Evolutionary conservation across 2,329 filamentous ascomycete species (phyloP).

Genomic region (Aspergillus ochraceoroseus): DNA sequence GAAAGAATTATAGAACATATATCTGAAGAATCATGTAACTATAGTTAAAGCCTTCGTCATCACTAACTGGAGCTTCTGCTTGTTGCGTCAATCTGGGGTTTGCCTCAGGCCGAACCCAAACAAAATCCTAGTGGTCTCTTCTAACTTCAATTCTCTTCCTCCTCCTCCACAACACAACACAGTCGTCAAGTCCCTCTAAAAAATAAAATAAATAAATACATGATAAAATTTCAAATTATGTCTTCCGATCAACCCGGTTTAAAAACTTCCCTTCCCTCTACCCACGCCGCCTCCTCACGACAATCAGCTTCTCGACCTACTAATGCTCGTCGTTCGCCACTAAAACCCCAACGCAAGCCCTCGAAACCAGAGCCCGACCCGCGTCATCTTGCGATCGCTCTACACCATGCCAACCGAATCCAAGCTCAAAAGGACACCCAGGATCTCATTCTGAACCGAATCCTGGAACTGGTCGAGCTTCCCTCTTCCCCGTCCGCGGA

Average conservation of each 20-base stretch:
- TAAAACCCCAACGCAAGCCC: conserved; percentile 18
- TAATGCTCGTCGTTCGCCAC: conserved; percentile 28
- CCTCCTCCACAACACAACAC: not conserved
- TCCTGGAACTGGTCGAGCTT: conserved; percentile 65
- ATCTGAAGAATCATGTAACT: no score
- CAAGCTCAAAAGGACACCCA: conserved; percentile 78
- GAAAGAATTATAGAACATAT: no score
- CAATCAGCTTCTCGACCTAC: conserved; percentile 38
- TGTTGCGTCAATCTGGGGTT: conserved; percentile 15
- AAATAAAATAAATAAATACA: conserved; percentile 2
- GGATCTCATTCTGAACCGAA: conserved; percentile 63
- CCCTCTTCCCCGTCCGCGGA: conserved; percentile 52
- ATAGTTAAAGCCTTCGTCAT: no score
- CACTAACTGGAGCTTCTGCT: conserved; percentile 3
- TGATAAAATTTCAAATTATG: conserved; percentile 15
- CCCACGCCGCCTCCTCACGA: conserved; percentile 37
- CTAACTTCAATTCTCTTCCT: not conserved
- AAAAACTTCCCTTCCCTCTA: conserved; percentile 51
- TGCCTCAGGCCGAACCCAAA: conserved; percentile 15
- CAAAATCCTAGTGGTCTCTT: conserved; percentile 4
- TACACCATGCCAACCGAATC: conserved; percentile 76
- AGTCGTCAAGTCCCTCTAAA: not conserved
- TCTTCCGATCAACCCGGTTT: conserved; percentile 52
- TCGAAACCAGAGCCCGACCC: conserved; percentile 43
- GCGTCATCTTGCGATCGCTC: conserved; percentile 57